phyloP scores from a whole-genome alignment of 306 rosid species.

The Mimosa pudica region DNA sequence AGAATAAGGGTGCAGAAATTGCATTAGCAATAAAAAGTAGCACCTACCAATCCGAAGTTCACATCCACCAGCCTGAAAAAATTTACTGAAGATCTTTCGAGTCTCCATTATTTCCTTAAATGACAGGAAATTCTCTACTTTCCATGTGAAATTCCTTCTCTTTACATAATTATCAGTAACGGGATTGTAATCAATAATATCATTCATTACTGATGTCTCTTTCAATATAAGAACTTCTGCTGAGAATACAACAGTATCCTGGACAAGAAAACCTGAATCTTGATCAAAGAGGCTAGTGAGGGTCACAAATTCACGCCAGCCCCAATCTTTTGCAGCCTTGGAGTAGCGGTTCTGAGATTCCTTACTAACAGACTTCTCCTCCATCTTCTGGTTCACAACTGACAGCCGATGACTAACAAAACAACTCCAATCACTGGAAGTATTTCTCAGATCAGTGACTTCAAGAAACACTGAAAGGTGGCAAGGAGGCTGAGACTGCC shows the following conservation, averaged over 20 bases:
- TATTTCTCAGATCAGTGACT: conserved; percentile 95
- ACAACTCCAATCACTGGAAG: conserved; percentile 99
- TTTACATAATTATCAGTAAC: conserved; percentile 54
- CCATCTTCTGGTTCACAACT: conserved; percentile 90
- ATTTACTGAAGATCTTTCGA: conserved; percentile 96
- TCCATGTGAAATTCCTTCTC: conserved; percentile 92
- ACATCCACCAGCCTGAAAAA: conserved; percentile 99
- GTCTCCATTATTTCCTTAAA: conserved; percentile 99
- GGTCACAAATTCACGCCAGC: conserved; percentile 99
- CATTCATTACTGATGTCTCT: conserved; percentile 93
- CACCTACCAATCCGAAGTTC: conserved; percentile 98
- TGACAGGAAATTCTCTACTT: conserved; percentile 95
- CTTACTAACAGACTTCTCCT: conserved; percentile 96
- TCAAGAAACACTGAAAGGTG: conserved; percentile 99
- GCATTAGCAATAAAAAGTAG: conserved; percentile 31
- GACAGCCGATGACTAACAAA: conserved; percentile 97
- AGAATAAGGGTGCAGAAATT: conserved; percentile 30
- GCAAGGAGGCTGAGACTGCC: conserved; percentile 99
- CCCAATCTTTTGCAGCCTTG: conserved; percentile 99
- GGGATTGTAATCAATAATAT: conserved; percentile 67
- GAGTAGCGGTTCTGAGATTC: conserved; percentile 99
- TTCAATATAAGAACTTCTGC: conserved; percentile 98
- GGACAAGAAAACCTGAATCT: conserved; percentile 97
- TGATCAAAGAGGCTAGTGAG: conserved; percentile 99
- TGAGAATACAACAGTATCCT: conserved; percentile 92